Percentiles rank a stretch among this genome's conserved stretches.
These are phyloP conservation scores for Termitomyces sp. DNA, from an alignment of 1,284 basidiomycete species.

Conservation along the genomic window DNA sequence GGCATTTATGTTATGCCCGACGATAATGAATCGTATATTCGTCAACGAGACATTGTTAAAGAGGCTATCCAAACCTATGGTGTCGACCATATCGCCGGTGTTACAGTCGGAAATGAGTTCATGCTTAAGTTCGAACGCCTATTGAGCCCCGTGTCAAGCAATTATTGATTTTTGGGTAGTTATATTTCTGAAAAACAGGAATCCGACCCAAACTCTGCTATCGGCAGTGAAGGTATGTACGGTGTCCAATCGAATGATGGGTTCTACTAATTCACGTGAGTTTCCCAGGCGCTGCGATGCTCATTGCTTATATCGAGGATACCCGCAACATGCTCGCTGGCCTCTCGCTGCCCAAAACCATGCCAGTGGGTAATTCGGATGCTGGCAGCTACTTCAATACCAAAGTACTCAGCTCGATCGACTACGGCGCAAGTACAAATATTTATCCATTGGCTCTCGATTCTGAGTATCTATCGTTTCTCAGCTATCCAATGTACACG, in stretches of 20 bases:
- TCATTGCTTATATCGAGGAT: slow-evolving; percentile 67
- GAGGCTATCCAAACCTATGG: slow-evolving; percentile 60
- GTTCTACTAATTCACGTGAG: background rate
- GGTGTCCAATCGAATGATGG: background rate
- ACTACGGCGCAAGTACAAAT: slow-evolving; percentile 60
- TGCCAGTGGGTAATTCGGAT: slow-evolving; percentile 86
- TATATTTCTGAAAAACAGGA: slow-evolving; percentile 39
- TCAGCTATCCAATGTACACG: background rate
- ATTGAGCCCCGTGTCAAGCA: background rate
- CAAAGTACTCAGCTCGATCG: slow-evolving; percentile 60
- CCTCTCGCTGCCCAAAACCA: slow-evolving; percentile 47
- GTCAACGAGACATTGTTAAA: slow-evolving; percentile 43
- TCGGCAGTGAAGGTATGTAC: slow-evolving; percentile 32
- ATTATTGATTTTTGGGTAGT: slow-evolving; percentile 27
- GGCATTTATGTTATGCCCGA: slow-evolving; percentile 73
- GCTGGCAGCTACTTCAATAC: slow-evolving; percentile 85
- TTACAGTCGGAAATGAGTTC: slow-evolving; percentile 82
- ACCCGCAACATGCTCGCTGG: slow-evolving; percentile 49
- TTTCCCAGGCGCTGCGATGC: slow-evolving; percentile 39
- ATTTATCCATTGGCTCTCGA: slow-evolving; percentile 5
- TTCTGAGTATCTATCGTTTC: background rate
- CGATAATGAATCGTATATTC: slow-evolving; percentile 59
- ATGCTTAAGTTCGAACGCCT: slow-evolving; percentile 59
- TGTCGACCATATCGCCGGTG: slow-evolving; percentile 68
- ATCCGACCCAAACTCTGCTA: slow-evolving; percentile 44